Conservation (phyloP, 2,329 filamentous ascomycete species). For the Cyclaneusma minus region DNA sequence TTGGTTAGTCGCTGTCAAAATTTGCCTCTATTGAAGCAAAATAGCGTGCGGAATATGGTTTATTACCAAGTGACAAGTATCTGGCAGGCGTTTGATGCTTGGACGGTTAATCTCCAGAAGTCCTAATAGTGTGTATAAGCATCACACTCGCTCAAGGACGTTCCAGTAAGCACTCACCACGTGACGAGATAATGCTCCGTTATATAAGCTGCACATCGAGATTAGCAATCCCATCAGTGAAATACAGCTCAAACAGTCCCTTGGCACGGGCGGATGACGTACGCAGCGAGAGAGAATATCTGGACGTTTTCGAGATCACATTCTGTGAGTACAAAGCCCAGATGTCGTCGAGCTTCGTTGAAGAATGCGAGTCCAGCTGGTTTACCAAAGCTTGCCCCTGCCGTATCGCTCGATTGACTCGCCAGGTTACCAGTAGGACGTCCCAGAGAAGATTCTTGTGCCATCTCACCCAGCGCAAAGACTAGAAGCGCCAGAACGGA, state of each 20-base stretch:
- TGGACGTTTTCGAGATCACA: constrained; percentile 44
- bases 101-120: constrained; percentile 41
- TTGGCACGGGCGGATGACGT: constrained; percentile 11
- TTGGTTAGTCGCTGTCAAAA: too few species aligned
- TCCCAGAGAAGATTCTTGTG: constrained; percentile 32
- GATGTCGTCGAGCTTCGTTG: constrained; percentile 43
- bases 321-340: constrained; percentile 39
- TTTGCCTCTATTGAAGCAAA: too few species aligned
- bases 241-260: neutral
- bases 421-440: constrained; percentile 27
- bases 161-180: constrained; percentile 24
- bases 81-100: constrained; percentile 40
- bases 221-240: constrained; percentile 2
- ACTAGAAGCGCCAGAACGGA: constrained; percentile 40
- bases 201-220: constrained; percentile 28
- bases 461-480: constrained; percentile 41
- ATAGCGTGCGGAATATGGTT: too few species aligned
- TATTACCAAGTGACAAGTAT: constrained; percentile 38
- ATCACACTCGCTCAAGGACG: neutral
- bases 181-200: constrained; percentile 33
- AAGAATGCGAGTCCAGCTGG: constrained; percentile 44
- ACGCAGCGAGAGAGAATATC: constrained; percentile 39
- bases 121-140: constrained; percentile 24
- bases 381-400: constrained; percentile 29
- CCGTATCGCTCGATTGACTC: constrained; percentile 32